Base-by-base conservation (phyloP, 225 moss, liverwort and hornwort genomes). In the Anthoceros angustus region DNA sequence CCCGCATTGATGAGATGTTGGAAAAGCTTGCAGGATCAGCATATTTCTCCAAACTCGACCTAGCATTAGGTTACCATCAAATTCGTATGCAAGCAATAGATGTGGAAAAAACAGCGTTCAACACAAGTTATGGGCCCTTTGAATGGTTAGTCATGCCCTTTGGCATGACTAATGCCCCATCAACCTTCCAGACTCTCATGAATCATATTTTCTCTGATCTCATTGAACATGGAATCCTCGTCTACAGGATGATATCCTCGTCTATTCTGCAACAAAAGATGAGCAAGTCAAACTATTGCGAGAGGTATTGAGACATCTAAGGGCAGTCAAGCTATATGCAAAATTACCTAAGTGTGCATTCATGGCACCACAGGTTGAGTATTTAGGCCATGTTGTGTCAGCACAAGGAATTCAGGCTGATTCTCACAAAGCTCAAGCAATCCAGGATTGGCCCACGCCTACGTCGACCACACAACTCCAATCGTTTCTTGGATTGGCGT, bases 261-360 rank as follows among this genome's bases (percentile, higher is more conserved):
- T 50, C 4, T 50, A 50, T 20, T 5, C 16, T 8, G 7, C 49
- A 5, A 7, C 8, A 14, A 50, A 20, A 11, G 14, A 8, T 14
- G 49, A 50, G 49, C 49, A 50, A 5, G 5, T 50, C 16, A 11
- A 16, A 5, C 5, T 14, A 8, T 50, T 50, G 49, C 5, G 14
- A 16, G 16, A 50, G 20, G 49, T 11, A 4, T 50, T 50, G 7
- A 14, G 20, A 16, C 15, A 16, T 5, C 14, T 50, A 16, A 14
- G 49, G 49, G 49, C 7, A 16, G 16, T 23, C 46, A 0, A 45
- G 46, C 26, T 67, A 14, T 67, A 67, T 48, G 67, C 42, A 0
- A 62, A 63, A 18, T 21, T 42, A 5, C 20, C 9, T 12, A 70
- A 70, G 70, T 70, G 70, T 43, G 42, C 42, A 40, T 70, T 70